Evolutionary conservation across 176 grass and related monocot genomes (phyloP), one percentile per base, ranked within the genome.

Genomic region (Stipa capillata): DNA sequence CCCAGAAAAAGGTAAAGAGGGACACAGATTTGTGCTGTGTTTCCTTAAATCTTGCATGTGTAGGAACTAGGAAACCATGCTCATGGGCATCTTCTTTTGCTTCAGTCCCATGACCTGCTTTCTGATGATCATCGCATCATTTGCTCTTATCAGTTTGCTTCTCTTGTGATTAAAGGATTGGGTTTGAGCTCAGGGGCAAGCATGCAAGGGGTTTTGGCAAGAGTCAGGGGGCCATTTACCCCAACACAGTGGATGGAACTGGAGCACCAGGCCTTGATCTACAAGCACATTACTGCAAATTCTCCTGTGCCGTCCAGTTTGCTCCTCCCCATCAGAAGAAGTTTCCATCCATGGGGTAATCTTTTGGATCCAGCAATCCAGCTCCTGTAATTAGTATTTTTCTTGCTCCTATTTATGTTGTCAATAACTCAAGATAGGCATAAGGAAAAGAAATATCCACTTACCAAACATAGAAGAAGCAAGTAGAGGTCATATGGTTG

Each of bases 161-260:
- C 34, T 52, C 34, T 86, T 73, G 65, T 78, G 69, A 42, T 82
- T 84, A 24, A 83, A 94, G 86, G 83, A 14, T 81, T 91, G 65
- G 77, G 53, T 74, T 82, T 88, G 69, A 82, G 87, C 85, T 72
- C 70, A 23, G 85, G 67, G 21, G 65, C 18, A 24, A 84, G 50
- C 87, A 94, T 94, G 87, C 84, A 88, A 76, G 89, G 81, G 28
- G 45, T 88, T 39, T 66, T 90, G 87, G 77, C 91, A 42, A 88
- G 91, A 72, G 71, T 94, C 61, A 94, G 91, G 82, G 89, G 89
- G 31, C 91, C 94, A 8, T 97, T 97, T 76, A 97, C 94, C 7
- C 89, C 89, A 20, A 88, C 94, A 28, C 94, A 97, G 82, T 97
- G 94, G 94, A 91, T 97, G 89, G 91, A 97, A 65, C 78, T 97